These are phyloP conservation scores for Leavenworthia alabamica DNA, from an alignment of 345 rosid genomes.

Conservation along the genomic window DNA sequence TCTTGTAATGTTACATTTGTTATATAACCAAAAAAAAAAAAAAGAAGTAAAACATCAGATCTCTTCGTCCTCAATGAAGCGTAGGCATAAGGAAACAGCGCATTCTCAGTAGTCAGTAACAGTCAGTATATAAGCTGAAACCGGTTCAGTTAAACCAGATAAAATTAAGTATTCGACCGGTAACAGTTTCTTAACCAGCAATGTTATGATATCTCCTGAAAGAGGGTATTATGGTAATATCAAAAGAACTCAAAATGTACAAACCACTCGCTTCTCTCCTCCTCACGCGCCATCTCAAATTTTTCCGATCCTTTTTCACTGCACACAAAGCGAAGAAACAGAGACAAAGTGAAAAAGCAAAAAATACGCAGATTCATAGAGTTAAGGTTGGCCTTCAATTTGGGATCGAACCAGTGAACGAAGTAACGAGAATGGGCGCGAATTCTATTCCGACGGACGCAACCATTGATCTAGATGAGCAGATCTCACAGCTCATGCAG, in stretches of 20 bases:
- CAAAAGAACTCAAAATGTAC: conserved; percentile 1
- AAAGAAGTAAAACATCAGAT: too few relatives aligned
- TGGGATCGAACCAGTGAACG: conserved; percentile 36
- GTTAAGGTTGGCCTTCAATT: too few relatives aligned
- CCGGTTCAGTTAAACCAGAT: conserved; percentile 17
- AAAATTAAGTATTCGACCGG: background rate
- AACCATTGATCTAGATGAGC: conserved; percentile 63
- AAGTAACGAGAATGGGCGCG: conserved; percentile 50
- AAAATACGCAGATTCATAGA: conserved; percentile 31
- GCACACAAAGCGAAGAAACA: conserved; percentile 23
- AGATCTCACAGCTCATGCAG: too few relatives aligned
- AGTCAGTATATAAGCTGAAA: background rate
- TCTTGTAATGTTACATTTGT: too few relatives aligned
- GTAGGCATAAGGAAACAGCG: background rate
- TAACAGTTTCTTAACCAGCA: background rate
- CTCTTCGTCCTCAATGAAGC: conserved; percentile 11
- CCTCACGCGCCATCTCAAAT: conserved; percentile 36
- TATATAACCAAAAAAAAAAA: too few relatives aligned
- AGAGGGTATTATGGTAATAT: conserved; percentile 16
- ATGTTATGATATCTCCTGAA: background rate
- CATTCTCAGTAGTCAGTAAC: too few relatives aligned
- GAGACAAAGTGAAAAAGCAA: conserved; percentile 3
- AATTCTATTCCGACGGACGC: conserved; percentile 54
- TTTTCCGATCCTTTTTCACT: conserved; percentile 19
- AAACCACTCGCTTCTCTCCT: conserved; percentile 24